Evolutionary conservation across 2,329 filamentous ascomycete species (phyloP).

Genomic region (Zymoseptoria pseudotritici): DNA sequence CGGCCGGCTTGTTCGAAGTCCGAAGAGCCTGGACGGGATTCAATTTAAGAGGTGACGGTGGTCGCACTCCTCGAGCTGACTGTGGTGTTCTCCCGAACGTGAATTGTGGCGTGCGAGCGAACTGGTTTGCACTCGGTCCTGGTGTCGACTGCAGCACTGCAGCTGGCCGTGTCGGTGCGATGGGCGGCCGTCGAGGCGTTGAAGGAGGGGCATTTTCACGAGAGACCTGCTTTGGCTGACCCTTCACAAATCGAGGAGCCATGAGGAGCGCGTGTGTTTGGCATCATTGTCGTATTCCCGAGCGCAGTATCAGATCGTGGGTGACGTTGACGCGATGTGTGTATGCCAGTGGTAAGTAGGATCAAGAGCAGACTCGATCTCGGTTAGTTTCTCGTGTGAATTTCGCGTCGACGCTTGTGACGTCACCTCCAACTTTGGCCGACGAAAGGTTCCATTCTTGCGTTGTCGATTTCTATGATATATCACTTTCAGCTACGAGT

Average conservation of each 20-base stretch:
- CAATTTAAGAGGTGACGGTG: slow-evolving; percentile 9
- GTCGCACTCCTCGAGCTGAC: background rate
- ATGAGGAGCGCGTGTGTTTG: background rate
- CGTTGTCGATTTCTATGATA: background rate
- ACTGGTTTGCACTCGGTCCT: slow-evolving; percentile 13
- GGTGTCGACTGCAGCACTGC: background rate
- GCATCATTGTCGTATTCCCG: background rate
- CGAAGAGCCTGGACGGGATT: slow-evolving; percentile 14
- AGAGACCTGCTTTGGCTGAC: background rate
- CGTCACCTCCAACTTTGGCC: background rate
- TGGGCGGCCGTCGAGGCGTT: background rate
- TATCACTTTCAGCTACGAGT: background rate
- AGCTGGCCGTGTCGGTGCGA: slow-evolving; percentile 3
- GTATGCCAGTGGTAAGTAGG: background rate
- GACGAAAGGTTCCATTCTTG: background rate
- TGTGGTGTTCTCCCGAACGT: slow-evolving; percentile 7
- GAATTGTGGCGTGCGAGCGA: slow-evolving; percentile 24
- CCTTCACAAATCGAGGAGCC: background rate
- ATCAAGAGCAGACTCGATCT: too few relatives aligned
- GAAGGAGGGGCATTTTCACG: background rate
- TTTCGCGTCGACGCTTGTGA: background rate
- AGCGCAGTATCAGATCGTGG: background rate
- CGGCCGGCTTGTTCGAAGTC: slow-evolving; percentile 6
- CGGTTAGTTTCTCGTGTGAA: background rate
- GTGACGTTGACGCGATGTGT: background rate